Evolutionary conservation across 306 rosid species (phyloP).

Genomic region (Cucurbita pepo): DNA sequence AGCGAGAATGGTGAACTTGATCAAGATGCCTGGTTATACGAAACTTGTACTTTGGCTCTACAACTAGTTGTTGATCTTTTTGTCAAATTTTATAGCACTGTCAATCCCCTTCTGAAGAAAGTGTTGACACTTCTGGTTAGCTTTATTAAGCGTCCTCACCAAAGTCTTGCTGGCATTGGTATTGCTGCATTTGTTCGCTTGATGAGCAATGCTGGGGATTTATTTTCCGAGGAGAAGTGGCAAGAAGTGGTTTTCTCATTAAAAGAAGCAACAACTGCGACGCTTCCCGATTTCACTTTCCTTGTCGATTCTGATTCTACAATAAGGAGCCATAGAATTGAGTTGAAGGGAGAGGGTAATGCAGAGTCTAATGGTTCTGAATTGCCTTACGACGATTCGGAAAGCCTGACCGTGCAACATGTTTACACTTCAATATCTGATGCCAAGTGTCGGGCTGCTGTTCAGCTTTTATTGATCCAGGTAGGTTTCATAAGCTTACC

Average conservation of each 20-base stretch:
- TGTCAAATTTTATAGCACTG: slow-evolving; percentile 75
- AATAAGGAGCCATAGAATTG: slow-evolving; percentile 22
- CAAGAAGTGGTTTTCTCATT: slow-evolving; percentile 76
- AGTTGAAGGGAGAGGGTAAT: slow-evolving; percentile 26
- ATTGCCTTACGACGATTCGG: slow-evolving; percentile 29
- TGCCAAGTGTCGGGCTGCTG: slow-evolving; percentile 88
- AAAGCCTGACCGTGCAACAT: slow-evolving; percentile 23
- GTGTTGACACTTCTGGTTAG: slow-evolving; percentile 84
- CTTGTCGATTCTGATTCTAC: slow-evolving; percentile 24
- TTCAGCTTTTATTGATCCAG: slow-evolving; percentile 92
- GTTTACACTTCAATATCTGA: slow-evolving; percentile 49
- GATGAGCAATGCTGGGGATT: slow-evolving; percentile 90
- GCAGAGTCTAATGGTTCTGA: slow-evolving; percentile 36
- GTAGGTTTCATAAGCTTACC: slow-evolving; percentile 20
- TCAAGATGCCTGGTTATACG: slow-evolving; percentile 92
- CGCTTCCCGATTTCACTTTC: slow-evolving; percentile 74
- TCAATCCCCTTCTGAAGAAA: slow-evolving; percentile 84
- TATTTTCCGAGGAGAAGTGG: slow-evolving; percentile 94
- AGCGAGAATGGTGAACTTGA: slow-evolving; percentile 52
- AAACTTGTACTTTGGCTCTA: slow-evolving; percentile 99
- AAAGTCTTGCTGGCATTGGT: slow-evolving; percentile 95
- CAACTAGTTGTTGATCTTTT: slow-evolving; percentile 93
- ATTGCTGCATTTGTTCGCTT: slow-evolving; percentile 95
- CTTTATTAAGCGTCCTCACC: slow-evolving; percentile 94
- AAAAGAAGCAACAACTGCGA: slow-evolving; percentile 74